Evolutionary conservation across 257 asterid species (phyloP).

Genomic region (Solanum tarijense): DNA sequence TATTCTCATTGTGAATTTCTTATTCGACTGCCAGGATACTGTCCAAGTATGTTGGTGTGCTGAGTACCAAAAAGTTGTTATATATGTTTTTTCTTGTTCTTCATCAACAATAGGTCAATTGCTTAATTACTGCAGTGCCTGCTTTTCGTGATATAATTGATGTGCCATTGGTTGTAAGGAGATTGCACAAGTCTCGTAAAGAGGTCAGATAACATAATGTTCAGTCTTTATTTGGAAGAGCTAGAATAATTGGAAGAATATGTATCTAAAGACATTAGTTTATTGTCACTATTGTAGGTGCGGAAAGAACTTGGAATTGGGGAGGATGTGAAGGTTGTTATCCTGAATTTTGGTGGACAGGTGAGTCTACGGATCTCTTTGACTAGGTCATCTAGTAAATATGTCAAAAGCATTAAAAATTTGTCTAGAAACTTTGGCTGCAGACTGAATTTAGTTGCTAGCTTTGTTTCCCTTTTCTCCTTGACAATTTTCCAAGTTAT

Average conservation of each 20-base stretch:
- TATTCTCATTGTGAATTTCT: slow-evolving; percentile 96
- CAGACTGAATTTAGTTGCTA: neutral
- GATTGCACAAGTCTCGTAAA: slow-evolving; percentile 72
- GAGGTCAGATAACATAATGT: slow-evolving; percentile 36
- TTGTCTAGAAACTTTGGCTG: neutral
- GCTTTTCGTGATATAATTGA: slow-evolving; percentile 96
- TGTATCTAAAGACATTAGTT: neutral
- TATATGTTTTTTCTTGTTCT: neutral
- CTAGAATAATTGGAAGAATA: neutral
- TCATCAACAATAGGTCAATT: neutral
- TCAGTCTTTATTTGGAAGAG: neutral
- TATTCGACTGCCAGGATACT: slow-evolving; percentile 95
- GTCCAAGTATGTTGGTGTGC: slow-evolving; percentile 65
- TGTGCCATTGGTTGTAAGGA: slow-evolving; percentile 93
- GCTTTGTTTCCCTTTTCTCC: neutral
- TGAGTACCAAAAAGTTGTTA: neutral
- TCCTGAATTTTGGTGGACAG: slow-evolving; percentile 99
- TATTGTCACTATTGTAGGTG: slow-evolving; percentile 35
- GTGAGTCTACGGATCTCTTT: slow-evolving; percentile 20
- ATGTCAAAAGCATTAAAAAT: neutral
- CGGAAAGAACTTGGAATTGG: slow-evolving; percentile 76
- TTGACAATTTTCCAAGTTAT: neutral
- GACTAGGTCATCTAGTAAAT: neutral
- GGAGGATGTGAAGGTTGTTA: slow-evolving; percentile 71
- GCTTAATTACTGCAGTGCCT: slow-evolving; percentile 55